Evolutionary conservation across 768 basidiomycete species (phyloP), one percentile per base, ranked within the genome.

Genomic region (Brasilioporus rufonigricans): DNA sequence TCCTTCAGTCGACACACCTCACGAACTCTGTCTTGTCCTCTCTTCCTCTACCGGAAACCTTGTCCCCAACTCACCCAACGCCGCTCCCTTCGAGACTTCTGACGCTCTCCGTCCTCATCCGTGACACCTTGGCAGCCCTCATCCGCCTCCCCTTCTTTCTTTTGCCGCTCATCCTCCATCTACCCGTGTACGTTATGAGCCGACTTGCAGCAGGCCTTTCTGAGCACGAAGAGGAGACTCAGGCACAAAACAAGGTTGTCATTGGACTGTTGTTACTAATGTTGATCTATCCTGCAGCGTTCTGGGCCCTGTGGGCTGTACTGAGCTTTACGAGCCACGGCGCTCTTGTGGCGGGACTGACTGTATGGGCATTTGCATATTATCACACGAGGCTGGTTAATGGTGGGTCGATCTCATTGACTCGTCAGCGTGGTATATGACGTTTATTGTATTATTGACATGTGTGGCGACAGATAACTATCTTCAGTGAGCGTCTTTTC

Each of bases 221-320:
- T 33, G 80, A 89, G 64, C 84, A 93, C 57, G 94, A 98, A 68
- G 88, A 98, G 70, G 96, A 98, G 70, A 89, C 92, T 12, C 88
- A 92, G 70, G 97, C 96, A 41, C 95, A 98, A 78, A 98, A 93
- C 77, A 99, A 99, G 77, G 83, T 97, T 43, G 86, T 90, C 13
- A 87, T 96, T 62, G 93, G 93, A 2, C 64, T 96, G 33, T 70
- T 97, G 50, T 82, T 89, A 36, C 72, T 89, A 53, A 65, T 91
- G 51, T 65, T 84, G 59, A 85, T 89, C 40, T 97, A 98, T 74
- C 86, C 92, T 21, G 68, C 84, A n/a, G 72, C 86, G 32, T 98
- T 98, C 76, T 83, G 91, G 66, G 80, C 84, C 56, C 71, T 96
- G 8, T 99, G 94, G 93, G 84, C 87, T 14, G 67, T 93, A 39